Percentiles rank a stretch among this genome's conserved stretches.
phyloP scores from a whole-genome alignment of 1,139 yeast genomes.

The Pichia sp. region DNA sequence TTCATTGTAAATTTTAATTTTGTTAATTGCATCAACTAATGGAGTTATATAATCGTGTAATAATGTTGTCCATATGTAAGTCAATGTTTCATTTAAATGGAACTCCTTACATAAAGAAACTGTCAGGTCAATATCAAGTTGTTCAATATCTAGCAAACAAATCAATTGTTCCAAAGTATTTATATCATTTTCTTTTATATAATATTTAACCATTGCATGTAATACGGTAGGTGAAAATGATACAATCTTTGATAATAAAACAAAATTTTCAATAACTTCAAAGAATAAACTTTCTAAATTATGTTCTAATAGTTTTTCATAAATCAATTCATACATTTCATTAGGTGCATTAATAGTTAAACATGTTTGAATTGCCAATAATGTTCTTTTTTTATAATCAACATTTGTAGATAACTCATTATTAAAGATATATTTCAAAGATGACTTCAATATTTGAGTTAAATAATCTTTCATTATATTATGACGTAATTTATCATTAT shows the following conservation, averaged over 20 bases:
- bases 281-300: conserved; percentile 39
- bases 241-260: conserved; percentile 42
- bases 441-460: conserved; percentile 48
- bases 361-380: conserved; percentile 37
- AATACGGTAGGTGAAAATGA: conserved; percentile 58
- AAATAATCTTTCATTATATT: conserved; percentile 49
- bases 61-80: conserved; percentile 63
- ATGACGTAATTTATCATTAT: conserved; percentile 38
- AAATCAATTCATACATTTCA: conserved; percentile 46
- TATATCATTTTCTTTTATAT: conserved; percentile 38
- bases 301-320: conserved; percentile 39
- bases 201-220: conserved; percentile 50
- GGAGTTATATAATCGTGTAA: conserved; percentile 67
- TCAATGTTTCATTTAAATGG: conserved; percentile 51
- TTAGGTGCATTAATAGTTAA: conserved; percentile 34
- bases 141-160: conserved; percentile 55
- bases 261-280: conserved; percentile 43
- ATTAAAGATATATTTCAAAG: conserved; percentile 39
- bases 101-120: conserved; percentile 51
- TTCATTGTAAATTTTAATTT: conserved; percentile 28
- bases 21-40: conserved; percentile 47
- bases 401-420: conserved; percentile 17
- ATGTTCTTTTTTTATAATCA: not conserved
- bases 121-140: conserved; percentile 72
- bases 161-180: conserved; percentile 56